Conservation (phyloP, 495 filamentous ascomycete genomes). For the Penicillium samsonianum region DNA sequence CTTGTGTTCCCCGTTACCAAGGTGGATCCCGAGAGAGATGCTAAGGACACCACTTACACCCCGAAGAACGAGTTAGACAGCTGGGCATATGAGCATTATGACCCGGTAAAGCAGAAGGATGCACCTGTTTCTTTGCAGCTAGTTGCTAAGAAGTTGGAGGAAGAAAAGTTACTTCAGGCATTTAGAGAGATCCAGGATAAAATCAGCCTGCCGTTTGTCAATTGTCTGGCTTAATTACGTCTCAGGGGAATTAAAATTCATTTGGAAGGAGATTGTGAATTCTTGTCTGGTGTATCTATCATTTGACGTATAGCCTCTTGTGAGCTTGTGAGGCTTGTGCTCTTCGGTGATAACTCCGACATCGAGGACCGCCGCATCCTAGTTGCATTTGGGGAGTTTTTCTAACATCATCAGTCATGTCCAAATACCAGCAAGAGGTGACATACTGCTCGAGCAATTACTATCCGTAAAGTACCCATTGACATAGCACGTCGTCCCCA, state of each 20-base stretch:
- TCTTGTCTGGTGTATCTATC: no score
- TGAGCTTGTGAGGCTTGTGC: no score
- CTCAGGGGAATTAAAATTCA: background rate
- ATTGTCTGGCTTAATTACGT: constrained; percentile 9
- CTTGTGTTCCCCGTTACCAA: constrained; percentile 52
- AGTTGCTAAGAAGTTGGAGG: constrained; percentile 14
- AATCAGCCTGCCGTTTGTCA: constrained; percentile 5
- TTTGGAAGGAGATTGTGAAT: no score
- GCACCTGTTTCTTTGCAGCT: constrained; percentile 18
- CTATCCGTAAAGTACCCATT: no score
- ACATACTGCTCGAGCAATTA: no score
- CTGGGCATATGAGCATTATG: constrained; percentile 15
- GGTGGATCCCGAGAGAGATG: constrained; percentile 34
- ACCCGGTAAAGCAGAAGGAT: constrained; percentile 12
- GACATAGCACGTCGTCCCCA: no score
- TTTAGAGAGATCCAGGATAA: constrained; percentile 11
- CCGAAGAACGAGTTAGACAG: constrained; percentile 19
- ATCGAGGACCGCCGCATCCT: no score
- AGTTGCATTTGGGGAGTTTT: no score
- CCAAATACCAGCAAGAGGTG: no score
- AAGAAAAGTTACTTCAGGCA: constrained; percentile 6
- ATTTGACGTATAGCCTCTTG: no score
- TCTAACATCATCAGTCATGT: no score
- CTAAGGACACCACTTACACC: constrained; percentile 9
- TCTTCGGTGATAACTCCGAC: no score